phyloP scores from a whole-genome alignment of 2,329 filamentous ascomycete genomes.

The Claviceps quebecensis region DNA sequence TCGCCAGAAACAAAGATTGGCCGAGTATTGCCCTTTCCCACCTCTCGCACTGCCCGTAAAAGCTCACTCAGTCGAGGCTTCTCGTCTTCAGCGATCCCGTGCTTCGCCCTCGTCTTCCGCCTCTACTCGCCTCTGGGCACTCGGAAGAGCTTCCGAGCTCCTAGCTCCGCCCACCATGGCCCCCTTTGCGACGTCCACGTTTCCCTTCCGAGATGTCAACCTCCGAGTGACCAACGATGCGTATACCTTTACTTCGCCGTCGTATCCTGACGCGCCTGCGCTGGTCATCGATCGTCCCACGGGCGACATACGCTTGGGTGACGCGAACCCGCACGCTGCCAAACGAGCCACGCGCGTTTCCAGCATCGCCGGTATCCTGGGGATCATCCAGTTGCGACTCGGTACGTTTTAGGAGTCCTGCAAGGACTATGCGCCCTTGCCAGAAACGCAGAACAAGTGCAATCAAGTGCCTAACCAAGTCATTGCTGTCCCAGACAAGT shows the following conservation, averaged over 20 bases:
- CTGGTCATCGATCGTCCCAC: conserved; percentile 84
- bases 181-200: conserved; percentile 21
- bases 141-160: not conserved
- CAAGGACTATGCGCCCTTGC: not conserved
- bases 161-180: conserved; percentile 18
- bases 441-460: not conserved
- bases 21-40: too few relatives aligned
- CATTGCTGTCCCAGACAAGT: conserved; percentile 53
- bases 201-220: conserved; percentile 92
- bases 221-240: conserved; percentile 82
- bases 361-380: conserved; percentile 88
- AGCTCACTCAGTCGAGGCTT: not conserved
- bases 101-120: not conserved
- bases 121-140: not conserved
- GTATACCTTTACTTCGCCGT: conserved; percentile 94
- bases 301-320: conserved; percentile 73
- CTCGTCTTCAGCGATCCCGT: not conserved
- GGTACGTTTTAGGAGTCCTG: conserved; percentile 39
- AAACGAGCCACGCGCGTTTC: conserved; percentile 64
- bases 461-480: not conserved
- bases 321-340: conserved; percentile 60
- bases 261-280: conserved; percentile 75
- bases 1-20: too few relatives aligned
- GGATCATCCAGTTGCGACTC: conserved; percentile 83
- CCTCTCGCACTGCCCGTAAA: too few relatives aligned